Percentiles rank a stretch among this genome's conserved stretches.
These are phyloP conservation scores for Alternaria sp. DNA, from an alignment of 2,329 filamentous ascomycete species.

Conservation along the genomic window DNA sequence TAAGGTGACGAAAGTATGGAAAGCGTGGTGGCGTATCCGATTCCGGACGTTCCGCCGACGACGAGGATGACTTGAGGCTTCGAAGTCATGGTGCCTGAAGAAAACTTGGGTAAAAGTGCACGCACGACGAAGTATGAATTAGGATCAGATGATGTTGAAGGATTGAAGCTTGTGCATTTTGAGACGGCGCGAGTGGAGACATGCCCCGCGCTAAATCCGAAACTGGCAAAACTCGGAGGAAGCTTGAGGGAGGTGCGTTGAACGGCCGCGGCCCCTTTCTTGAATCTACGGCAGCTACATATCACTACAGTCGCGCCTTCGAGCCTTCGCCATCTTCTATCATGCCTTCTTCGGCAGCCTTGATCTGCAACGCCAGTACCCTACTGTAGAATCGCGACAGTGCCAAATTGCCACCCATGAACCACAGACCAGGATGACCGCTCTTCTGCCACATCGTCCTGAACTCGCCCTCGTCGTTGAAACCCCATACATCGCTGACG, in stretches of 20 bases:
- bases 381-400: conserved; percentile 57
- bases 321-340: background rate
- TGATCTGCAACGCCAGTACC: conserved; percentile 56
- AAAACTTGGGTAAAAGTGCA: background rate
- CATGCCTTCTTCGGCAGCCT: conserved; percentile 46
- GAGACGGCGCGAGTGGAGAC: conserved; percentile 5
- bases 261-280: background rate
- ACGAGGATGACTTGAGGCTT: conserved; percentile 28
- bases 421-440: conserved; percentile 51
- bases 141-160: background rate
- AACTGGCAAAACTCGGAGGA: conserved; percentile 3
- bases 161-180: conserved; percentile 9
- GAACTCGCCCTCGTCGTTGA: conserved; percentile 57
- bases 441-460: conserved; percentile 49
- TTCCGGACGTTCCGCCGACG: conserved; percentile 32
- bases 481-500: conserved; percentile 54
- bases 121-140: background rate
- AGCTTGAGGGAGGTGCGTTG: background rate
- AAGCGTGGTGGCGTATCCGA: conserved; percentile 26
- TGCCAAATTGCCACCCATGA: conserved; percentile 53
- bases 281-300: background rate
- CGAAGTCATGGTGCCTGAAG: background rate
- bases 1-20: conserved; percentile 12
- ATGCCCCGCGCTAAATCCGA: conserved; percentile 13
- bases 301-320: conserved; percentile 5